phyloP scores from a whole-genome alignment of 2,329 filamentous ascomycete genomes.

The Aspergillus udagawae region DNA sequence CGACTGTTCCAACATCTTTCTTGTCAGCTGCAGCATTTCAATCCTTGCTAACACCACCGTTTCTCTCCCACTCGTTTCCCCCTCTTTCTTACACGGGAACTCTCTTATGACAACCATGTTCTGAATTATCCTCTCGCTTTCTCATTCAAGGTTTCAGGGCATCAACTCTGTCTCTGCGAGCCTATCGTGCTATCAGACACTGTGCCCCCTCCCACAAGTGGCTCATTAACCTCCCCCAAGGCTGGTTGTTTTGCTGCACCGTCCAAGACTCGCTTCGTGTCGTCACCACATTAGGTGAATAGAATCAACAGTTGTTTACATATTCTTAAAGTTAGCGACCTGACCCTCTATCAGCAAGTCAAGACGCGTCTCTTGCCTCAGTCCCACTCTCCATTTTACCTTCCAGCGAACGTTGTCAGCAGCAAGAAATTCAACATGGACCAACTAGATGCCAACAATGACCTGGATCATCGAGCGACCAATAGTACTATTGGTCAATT shows the following conservation, averaged over 20 bases:
- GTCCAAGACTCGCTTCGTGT: slow-evolving; percentile 4
- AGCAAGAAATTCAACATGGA: slow-evolving; percentile 24
- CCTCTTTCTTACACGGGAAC: slow-evolving; percentile 8
- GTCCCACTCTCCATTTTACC: slow-evolving; percentile 10
- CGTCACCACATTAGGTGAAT: slow-evolving; percentile 10
- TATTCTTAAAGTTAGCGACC: slow-evolving; percentile 6
- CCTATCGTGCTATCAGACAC: slow-evolving; percentile 12
- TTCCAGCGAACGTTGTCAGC: slow-evolving; percentile 1
- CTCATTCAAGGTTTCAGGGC: not conserved
- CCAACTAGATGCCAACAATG: slow-evolving; percentile 19
- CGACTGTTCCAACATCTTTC: slow-evolving; percentile 22
- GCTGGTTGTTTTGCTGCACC: not conserved
- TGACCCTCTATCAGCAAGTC: slow-evolving; percentile 8
- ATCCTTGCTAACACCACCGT: not conserved
- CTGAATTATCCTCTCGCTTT: not conserved
- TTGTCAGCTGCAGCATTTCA: slow-evolving; percentile 28
- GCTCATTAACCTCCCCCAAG: not conserved
- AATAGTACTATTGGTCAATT: slow-evolving; percentile 53
- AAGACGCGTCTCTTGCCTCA: slow-evolving; percentile 14
- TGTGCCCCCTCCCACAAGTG: slow-evolving; percentile 1
- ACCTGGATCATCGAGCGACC: slow-evolving; percentile 20
- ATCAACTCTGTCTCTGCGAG: slow-evolving; percentile 8
- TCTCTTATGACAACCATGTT: not conserved
- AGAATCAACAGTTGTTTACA: slow-evolving; percentile 13
- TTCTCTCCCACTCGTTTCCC: slow-evolving; percentile 10